These are phyloP conservation scores for Nannochloropsis oceanica DNA, from an alignment of 108 stramenopile genomes.

Conservation along the genomic window DNA sequence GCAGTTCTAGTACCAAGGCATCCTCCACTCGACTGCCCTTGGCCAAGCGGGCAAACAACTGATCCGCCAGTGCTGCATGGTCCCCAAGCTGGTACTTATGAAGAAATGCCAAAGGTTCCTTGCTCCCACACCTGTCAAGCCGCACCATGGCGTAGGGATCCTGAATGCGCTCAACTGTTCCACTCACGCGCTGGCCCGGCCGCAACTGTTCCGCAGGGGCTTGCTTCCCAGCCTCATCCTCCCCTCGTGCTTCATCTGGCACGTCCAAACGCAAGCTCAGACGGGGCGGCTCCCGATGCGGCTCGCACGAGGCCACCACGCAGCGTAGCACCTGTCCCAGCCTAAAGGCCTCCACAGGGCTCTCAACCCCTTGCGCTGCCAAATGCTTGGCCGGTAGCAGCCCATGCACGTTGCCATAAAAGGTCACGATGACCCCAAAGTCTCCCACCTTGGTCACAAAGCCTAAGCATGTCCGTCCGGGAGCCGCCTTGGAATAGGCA, in stretches of 20 bases:
- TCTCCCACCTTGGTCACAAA: conserved; percentile 29
- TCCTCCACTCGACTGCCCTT: background rate
- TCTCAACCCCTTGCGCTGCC: conserved; percentile 16
- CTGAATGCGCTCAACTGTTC: background rate
- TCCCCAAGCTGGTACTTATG: conserved; percentile 6
- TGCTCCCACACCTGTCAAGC: background rate
- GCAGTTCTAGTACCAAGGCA: conserved; percentile 6
- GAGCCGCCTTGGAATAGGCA: background rate
- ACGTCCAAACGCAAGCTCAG: conserved; percentile 9
- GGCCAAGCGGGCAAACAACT: background rate
- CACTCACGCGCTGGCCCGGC: background rate
- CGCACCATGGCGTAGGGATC: background rate
- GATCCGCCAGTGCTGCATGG: conserved; percentile 5
- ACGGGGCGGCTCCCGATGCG: background rate
- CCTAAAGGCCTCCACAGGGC: conserved; percentile 13
- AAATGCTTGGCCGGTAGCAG: conserved; percentile 13
- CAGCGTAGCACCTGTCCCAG: conserved; percentile 22
- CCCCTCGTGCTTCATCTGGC: background rate
- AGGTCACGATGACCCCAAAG: conserved; percentile 27
- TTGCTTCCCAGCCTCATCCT: background rate
- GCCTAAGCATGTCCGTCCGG: conserved; percentile 9
- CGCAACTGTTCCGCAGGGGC: background rate
- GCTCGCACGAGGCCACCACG: background rate
- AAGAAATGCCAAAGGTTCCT: background rate
- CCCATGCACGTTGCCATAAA: conserved; percentile 31